phyloP scores from a whole-genome alignment of 2,329 filamentous ascomycete species.

The Beauveria sp. region DNA sequence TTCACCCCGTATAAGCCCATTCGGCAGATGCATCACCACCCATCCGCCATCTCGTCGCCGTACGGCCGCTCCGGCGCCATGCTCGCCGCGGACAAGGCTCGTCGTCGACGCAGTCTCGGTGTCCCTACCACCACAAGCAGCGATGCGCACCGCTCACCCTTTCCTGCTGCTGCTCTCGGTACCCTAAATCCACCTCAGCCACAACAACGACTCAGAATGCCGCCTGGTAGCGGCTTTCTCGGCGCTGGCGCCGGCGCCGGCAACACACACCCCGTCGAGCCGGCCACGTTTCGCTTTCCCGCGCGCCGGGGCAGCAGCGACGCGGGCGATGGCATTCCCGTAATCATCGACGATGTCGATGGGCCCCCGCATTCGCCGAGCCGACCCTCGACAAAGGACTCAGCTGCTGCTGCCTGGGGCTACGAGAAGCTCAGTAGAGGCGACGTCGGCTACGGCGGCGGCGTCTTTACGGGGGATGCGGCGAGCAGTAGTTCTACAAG shows the following conservation, averaged over 20 bases:
- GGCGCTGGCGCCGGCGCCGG: slow-evolving; percentile 18
- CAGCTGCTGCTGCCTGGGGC: slow-evolving; percentile 19
- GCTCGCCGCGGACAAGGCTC: slow-evolving; percentile 52
- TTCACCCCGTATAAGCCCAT: slow-evolving; percentile 77
- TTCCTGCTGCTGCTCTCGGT: slow-evolving; percentile 15
- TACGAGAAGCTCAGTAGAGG: slow-evolving; percentile 65
- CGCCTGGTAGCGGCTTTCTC: too few relatives aligned
- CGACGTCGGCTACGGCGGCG: slow-evolving; percentile 56
- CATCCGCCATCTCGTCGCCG: slow-evolving; percentile 7
- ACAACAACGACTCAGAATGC: too few relatives aligned
- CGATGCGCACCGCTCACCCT: slow-evolving; percentile 23
- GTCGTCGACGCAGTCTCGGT: slow-evolving; percentile 49
- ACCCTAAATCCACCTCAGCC: slow-evolving; percentile 9
- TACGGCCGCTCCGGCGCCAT: slow-evolving; percentile 33
- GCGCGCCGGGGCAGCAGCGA: slow-evolving; percentile 25
- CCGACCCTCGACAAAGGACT: slow-evolving; percentile 29
- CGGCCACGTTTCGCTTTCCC: slow-evolving; percentile 42
- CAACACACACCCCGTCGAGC: slow-evolving; percentile 34
- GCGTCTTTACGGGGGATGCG: slow-evolving; percentile 33
- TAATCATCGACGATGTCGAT: background rate
- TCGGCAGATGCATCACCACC: slow-evolving; percentile 40
- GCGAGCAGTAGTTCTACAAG: slow-evolving; percentile 1
- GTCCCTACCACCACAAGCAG: slow-evolving; percentile 32
- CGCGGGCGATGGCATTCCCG: slow-evolving; percentile 15
- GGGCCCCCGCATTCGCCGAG: slow-evolving; percentile 9